A percentile compares a stretch with the other conserved stretches of the same genome.
phyloP scores from a whole-genome alignment of 352 stramenopile species.

The Globisporangium spinosum region DNA sequence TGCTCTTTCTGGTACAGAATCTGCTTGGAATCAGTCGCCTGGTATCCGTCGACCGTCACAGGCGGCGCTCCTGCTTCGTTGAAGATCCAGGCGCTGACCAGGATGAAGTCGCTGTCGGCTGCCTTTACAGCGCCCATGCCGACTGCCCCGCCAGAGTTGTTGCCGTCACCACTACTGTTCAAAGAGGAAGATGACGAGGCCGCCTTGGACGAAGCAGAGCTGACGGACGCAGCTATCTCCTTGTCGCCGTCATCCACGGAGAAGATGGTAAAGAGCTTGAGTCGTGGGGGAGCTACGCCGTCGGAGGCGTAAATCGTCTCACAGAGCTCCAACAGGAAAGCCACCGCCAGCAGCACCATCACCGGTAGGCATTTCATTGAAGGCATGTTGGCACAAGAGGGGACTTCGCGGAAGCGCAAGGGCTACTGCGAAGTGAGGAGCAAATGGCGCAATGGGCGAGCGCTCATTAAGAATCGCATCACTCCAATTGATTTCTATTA shows the following conservation, averaged over 20 bases:
- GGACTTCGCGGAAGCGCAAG: background rate
- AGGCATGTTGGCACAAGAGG: background rate
- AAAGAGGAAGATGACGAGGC: background rate
- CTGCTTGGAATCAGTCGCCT: constrained; percentile 7
- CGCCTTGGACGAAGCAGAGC: background rate
- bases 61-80: background rate
- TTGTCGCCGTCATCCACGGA: background rate
- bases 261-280: constrained; percentile 12
- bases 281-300: background rate
- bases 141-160: background rate
- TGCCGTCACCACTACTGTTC: background rate
- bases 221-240: background rate
- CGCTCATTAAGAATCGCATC: background rate
- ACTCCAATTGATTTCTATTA: background rate
- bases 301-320: background rate
- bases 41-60: constrained; percentile 2
- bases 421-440: background rate
- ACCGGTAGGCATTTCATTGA: background rate
- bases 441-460: background rate
- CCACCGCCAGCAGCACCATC: background rate
- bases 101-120: constrained; percentile 19
- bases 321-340: background rate
- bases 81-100: background rate
- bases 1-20: constrained; percentile 15
- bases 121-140: background rate